Evolutionary conservation across 192 early-diverging fungal species (phyloP).

Genomic region (Linnemannia elongata): DNA sequence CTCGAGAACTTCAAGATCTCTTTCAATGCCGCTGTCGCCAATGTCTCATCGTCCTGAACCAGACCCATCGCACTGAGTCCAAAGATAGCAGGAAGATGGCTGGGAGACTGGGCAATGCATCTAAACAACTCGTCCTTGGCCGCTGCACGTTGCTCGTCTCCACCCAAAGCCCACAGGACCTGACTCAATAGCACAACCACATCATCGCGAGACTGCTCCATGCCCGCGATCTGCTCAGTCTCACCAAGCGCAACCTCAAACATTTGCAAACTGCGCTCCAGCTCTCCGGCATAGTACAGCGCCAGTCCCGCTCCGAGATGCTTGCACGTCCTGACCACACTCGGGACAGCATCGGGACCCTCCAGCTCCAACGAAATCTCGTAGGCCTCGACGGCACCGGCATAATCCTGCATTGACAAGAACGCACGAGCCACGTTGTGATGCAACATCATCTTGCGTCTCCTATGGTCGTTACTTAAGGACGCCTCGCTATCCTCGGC

Average conservation of each 20-base stretch:
- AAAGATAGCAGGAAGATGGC: slow-evolving; percentile 75
- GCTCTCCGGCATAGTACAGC: slow-evolving; percentile 77
- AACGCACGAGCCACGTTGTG: slow-evolving; percentile 79
- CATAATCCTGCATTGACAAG: slow-evolving; percentile 73
- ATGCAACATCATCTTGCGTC: slow-evolving; percentile 63
- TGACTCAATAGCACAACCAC: slow-evolving; percentile 84
- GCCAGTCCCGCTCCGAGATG: slow-evolving; percentile 80
- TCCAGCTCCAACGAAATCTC: slow-evolving; percentile 50
- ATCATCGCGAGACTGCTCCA: slow-evolving; percentile 69
- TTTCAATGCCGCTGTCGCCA: slow-evolving; percentile 73
- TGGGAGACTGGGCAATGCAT: slow-evolving; percentile 69
- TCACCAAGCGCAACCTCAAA: slow-evolving; percentile 82
- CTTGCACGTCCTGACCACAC: slow-evolving; percentile 46
- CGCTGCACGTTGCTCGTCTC: slow-evolving; percentile 77
- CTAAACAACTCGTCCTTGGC: slow-evolving; percentile 85
- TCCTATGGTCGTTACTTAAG: background rate
- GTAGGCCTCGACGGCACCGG: slow-evolving; percentile 70
- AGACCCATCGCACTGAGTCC: slow-evolving; percentile 79
- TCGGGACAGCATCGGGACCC: slow-evolving; percentile 11
- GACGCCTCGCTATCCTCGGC: slow-evolving; percentile 9
- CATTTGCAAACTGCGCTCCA: slow-evolving; percentile 75
- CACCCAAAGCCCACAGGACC: slow-evolving; percentile 92
- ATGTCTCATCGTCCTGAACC: slow-evolving; percentile 68
- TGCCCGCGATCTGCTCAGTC: slow-evolving; percentile 52
- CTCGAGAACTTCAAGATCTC: slow-evolving; percentile 73